Conservation (phyloP, 1,139 yeast genomes). For the Zygoascus sp. region DNA sequence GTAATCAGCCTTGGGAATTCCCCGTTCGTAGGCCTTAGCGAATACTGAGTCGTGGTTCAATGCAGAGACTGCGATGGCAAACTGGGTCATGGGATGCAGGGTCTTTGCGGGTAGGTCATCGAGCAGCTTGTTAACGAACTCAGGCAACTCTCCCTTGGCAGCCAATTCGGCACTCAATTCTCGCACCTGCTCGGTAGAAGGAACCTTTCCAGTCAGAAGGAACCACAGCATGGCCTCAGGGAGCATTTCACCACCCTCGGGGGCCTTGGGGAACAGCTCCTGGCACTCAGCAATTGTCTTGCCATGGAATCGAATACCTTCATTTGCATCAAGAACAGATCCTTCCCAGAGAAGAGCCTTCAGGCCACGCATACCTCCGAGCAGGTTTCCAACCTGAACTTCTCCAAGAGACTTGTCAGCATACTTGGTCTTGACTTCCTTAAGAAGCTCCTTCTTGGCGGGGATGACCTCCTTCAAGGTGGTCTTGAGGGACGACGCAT, state of each 20-base stretch:
- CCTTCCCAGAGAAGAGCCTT: constrained; percentile 52
- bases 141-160: constrained; percentile 76
- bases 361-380: constrained; percentile 57
- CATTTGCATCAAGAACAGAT: constrained; percentile 48
- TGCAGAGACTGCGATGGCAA: constrained; percentile 88
- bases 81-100: constrained; percentile 97
- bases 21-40: constrained; percentile 86
- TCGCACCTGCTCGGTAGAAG: constrained; percentile 69
- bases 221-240: constrained; percentile 96
- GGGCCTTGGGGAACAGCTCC: constrained; percentile 41
- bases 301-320: constrained; percentile 55
- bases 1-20: constrained; percentile 81
- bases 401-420: constrained; percentile 39
- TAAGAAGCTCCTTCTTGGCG: constrained; percentile 37
- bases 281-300: constrained; percentile 51
- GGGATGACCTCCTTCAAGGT: constrained; percentile 42
- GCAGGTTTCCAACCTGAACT: constrained; percentile 41
- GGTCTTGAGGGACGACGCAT: constrained; percentile 32
- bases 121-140: constrained; percentile 75
- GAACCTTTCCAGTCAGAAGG: constrained; percentile 85
- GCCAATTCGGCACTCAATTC: constrained; percentile 80
- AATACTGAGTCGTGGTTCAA: constrained; percentile 86
- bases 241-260: constrained; percentile 41
- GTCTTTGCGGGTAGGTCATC: constrained; percentile 74
- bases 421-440: constrained; percentile 38